Conservation (phyloP, 1,139 yeast genomes). For the Sugiyamaella paludigena region DNA sequence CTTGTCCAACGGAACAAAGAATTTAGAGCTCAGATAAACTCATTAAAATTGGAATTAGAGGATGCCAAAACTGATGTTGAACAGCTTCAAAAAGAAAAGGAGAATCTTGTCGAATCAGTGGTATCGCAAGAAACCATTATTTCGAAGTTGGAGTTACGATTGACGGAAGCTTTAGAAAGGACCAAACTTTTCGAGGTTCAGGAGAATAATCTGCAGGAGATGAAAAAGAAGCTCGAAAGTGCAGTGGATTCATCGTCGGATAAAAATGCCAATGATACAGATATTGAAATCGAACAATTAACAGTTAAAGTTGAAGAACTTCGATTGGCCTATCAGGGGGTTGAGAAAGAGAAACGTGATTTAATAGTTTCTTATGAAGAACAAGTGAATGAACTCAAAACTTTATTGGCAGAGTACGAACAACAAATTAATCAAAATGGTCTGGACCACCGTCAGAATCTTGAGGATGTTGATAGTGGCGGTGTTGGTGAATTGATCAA, state of each 20-base stretch:
- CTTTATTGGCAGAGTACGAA: conserved; percentile 2
- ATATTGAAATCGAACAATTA: conserved; percentile 1
- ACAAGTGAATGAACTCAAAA: conserved; percentile 12
- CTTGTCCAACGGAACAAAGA: conserved; percentile 37
- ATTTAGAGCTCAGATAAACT: conserved; percentile 31
- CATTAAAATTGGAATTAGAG: conserved; percentile 29
- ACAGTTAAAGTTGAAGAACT: conserved; percentile 11
- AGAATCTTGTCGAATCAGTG: conserved; percentile 13
- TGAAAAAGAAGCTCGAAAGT: conserved; percentile 24
- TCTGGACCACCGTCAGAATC: conserved; percentile 11
- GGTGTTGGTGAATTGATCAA: conserved; percentile 22
- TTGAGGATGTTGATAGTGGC: neutral
- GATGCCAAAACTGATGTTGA: conserved; percentile 24
- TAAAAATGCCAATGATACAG: neutral
- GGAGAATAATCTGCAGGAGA: conserved; percentile 24
- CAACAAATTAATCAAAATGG: conserved; percentile 13
- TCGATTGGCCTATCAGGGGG: conserved; percentile 15
- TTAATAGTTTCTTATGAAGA: conserved; percentile 1
- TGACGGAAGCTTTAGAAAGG: conserved; percentile 23
- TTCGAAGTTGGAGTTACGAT: conserved; percentile 26
- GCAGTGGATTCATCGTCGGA: conserved; percentile 12
- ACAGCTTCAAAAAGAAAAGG: conserved; percentile 25
- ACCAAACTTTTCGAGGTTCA: conserved; percentile 19
- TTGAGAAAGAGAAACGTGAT: conserved; percentile 14
- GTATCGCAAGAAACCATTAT: conserved; percentile 23